These are phyloP conservation scores for Globisporangium apiculatum DNA, from an alignment of 352 stramenopile genomes.

Conservation along the genomic window DNA sequence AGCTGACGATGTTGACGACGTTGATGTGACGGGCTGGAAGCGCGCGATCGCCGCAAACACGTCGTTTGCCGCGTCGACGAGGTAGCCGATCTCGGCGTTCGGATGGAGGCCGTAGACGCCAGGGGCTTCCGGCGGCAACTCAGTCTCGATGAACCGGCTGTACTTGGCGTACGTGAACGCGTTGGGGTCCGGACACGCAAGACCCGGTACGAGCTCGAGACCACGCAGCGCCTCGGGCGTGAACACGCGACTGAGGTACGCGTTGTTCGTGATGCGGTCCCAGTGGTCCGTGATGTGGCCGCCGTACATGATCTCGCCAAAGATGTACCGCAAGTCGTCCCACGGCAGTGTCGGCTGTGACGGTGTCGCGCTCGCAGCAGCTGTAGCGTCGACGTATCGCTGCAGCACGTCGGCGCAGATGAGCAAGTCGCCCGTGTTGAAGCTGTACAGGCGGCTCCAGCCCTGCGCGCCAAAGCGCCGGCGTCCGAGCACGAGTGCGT, in stretches of 20 bases:
- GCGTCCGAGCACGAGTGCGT: slow-evolving; percentile 88
- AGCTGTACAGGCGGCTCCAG: slow-evolving; percentile 91
- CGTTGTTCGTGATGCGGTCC: slow-evolving; percentile 79
- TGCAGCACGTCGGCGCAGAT: slow-evolving; percentile 85
- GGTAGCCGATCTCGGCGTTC: slow-evolving; percentile 76
- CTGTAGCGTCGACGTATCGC: slow-evolving; percentile 50
- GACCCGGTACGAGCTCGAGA: slow-evolving; percentile 57
- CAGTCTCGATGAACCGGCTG: slow-evolving; percentile 68
- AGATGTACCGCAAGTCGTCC: slow-evolving; percentile 87
- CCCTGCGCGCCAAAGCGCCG: slow-evolving; percentile 89
- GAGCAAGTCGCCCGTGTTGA: slow-evolving; percentile 93
- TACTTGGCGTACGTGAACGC: slow-evolving; percentile 92
- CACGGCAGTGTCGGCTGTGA: slow-evolving; percentile 33
- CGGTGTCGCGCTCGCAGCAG: background rate
- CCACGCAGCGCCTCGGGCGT: slow-evolving; percentile 45
- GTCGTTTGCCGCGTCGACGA: slow-evolving; percentile 65
- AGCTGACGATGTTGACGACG: slow-evolving; percentile 2
- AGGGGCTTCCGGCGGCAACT: slow-evolving; percentile 59
- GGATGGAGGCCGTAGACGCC: slow-evolving; percentile 68
- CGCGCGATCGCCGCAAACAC: slow-evolving; percentile 85
- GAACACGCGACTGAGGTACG: slow-evolving; percentile 63
- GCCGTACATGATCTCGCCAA: slow-evolving; percentile 91
- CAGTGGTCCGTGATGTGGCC: slow-evolving; percentile 82
- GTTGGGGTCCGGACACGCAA: slow-evolving; percentile 70
- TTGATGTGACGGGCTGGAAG: slow-evolving; percentile 72